These are phyloP conservation scores for Trichoderma semiorbis DNA, from an alignment of 2,329 filamentous ascomycete genomes.

Conservation along the genomic window DNA sequence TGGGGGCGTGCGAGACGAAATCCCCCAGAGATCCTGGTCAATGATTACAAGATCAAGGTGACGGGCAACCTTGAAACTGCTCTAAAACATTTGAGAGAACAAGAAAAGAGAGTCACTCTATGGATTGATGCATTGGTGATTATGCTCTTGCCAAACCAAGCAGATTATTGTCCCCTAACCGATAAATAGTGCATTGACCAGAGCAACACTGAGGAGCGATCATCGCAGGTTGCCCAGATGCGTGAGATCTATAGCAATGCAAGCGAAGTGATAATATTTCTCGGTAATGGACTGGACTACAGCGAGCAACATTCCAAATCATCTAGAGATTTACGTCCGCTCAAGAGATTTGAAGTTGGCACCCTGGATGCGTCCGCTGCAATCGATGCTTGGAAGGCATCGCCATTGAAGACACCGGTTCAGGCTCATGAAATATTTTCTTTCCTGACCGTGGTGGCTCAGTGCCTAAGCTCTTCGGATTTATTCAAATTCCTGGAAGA, in stretches of 20 bases:
- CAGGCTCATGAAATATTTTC: neutral
- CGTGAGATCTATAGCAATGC: neutral
- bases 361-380: neutral
- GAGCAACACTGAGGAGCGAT: neutral
- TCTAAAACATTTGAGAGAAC: neutral
- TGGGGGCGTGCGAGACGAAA: neutral
- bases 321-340: neutral
- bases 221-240: neutral
- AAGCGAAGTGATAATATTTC: neutral
- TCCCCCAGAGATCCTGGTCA: neutral
- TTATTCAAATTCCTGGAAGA: neutral
- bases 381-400: neutral
- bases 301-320: neutral
- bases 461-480: fast-evolving
- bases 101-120: neutral
- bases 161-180: neutral
- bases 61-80: neutral
- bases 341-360: neutral
- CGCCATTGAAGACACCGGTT: neutral
- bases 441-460: neutral
- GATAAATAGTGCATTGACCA: neutral
- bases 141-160: neutral
- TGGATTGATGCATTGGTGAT: neutral
- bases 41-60: neutral
- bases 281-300: neutral